phyloP scores from a whole-genome alignment of 805 yeast species.

The Candida awuae region DNA sequence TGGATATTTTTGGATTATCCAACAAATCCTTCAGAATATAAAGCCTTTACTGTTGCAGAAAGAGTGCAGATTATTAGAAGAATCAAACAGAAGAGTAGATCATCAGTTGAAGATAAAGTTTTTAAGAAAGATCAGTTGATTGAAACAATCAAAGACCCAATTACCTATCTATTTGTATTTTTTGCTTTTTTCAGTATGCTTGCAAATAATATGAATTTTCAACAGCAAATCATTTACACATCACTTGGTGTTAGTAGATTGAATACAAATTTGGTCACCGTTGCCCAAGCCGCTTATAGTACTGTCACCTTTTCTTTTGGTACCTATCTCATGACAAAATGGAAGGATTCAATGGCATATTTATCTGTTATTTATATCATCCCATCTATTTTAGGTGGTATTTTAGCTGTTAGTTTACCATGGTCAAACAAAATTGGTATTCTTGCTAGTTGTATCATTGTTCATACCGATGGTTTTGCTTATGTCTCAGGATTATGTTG shows the following conservation, averaged over 20 bases:
- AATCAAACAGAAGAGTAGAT: conserved; percentile 27
- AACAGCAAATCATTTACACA: conserved; percentile 14
- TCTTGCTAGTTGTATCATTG: conserved; percentile 27
- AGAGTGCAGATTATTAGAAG: conserved; percentile 36
- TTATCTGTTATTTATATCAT: conserved; percentile 30
- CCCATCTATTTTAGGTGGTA: conserved; percentile 38
- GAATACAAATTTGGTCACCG: conserved; percentile 17
- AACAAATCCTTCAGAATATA: conserved; percentile 43
- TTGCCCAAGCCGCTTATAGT: conserved; percentile 18
- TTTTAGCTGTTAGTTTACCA: conserved; percentile 35
- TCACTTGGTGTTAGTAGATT: conserved; percentile 14
- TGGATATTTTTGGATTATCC: conserved; percentile 37
- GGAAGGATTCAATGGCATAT: conserved; percentile 21
- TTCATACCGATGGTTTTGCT: conserved; percentile 11
- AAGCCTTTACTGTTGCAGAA: conserved; percentile 30
- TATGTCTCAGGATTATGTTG: conserved; percentile 23
- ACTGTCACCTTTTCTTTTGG: conserved; percentile 15
- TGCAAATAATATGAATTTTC: conserved; percentile 17
- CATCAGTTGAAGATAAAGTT: conserved; percentile 34
- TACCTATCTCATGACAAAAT: conserved; percentile 10
- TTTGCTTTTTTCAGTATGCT: conserved; percentile 17
- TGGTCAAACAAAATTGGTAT: conserved; percentile 35
- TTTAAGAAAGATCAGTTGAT: conserved; percentile 38
- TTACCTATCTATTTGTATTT: conserved; percentile 33
- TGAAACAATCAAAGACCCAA: conserved; percentile 41